Evolutionary conservation across 306 rosid genomes (phyloP), one percentile per base, ranked within the genome.

Genomic region (Begonia loranthoides): DNA sequence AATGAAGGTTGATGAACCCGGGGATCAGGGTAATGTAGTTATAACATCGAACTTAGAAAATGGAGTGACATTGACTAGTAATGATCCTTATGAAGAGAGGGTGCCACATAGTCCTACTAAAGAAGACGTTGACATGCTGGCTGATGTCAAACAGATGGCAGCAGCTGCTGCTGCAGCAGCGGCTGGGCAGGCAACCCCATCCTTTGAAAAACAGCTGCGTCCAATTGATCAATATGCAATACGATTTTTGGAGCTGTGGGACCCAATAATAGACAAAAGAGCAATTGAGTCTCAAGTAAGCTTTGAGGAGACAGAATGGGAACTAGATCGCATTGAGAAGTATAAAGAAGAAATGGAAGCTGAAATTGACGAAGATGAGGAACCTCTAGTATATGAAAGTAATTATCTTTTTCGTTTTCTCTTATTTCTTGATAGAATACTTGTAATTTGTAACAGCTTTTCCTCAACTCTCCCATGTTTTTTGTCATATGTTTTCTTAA

Each of bases 301-400:
- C 59, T 76, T 82, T 74, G 94, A 86, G 77, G 99, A 90, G 71
- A 76, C 82, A n/a, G 95, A 90, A 64, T 90, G 99, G 99, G 99
- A 90, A 66, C 61, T 90, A 74, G 99, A 90, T 41, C 94, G 88
- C 62, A 79, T 90, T 58, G 99, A 90, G 76, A 82, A 67, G 78
- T 90, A 80, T 69, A 90, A 86, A 85, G 99, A 90, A 53, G 99
- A 90, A 70, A 82, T 90, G 99, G 99, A 90, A 76, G 95, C 95
- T 13, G 99, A 90, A 73, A 78, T 90, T 72, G 99, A 90, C 57
- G 99, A 90, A 76, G 99, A 90, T 57, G 99, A 90, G 68, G 99
- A 90, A 52, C 99, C 95, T 67, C 84, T 90, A 66, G 79, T 85
- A n/a, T 90, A 90, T 74, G 99, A 90, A 79, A 78, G 99, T 90